phyloP scores from a whole-genome alignment of 495 filamentous ascomycete species.

The Trypethelium eluteriae region DNA sequence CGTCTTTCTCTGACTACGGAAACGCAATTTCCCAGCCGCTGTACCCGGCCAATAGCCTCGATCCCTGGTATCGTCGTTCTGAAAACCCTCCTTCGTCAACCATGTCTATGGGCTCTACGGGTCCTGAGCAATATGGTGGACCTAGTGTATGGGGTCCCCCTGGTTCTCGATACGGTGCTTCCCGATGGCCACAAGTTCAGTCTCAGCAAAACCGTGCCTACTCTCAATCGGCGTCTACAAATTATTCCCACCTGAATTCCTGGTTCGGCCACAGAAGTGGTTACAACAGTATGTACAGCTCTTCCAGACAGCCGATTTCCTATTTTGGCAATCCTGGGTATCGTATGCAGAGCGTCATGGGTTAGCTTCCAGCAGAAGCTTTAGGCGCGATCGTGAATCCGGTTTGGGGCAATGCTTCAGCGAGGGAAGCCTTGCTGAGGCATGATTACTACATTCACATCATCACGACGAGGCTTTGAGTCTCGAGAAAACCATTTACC shows the following conservation, averaged over 20 bases:
- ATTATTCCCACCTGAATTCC: slow-evolving; percentile 26
- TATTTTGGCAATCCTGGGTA: not conserved
- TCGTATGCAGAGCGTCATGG: slow-evolving; percentile 9
- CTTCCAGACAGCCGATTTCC: not conserved
- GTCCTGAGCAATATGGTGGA: slow-evolving; percentile 39
- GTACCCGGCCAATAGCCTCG: slow-evolving; percentile 31
- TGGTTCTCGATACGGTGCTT: slow-evolving; percentile 32
- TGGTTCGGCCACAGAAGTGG: slow-evolving; percentile 29
- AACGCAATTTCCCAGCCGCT: slow-evolving; percentile 40
- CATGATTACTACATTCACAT: too few relatives aligned
- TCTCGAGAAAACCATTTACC: too few relatives aligned
- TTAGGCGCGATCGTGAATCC: not conserved
- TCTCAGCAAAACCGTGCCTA: slow-evolving; percentile 21
- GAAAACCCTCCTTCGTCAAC: slow-evolving; percentile 45
- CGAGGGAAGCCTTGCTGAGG: too few relatives aligned
- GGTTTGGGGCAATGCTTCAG: too few relatives aligned
- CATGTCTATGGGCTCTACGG: slow-evolving; percentile 32
- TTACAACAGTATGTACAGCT: not conserved
- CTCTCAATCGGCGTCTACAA: slow-evolving; percentile 26
- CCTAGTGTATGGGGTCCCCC: slow-evolving; percentile 39
- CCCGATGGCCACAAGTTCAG: slow-evolving; percentile 27
- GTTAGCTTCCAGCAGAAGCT: not conserved
- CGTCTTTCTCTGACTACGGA: slow-evolving; percentile 26
- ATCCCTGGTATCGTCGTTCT: slow-evolving; percentile 49
- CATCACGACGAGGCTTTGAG: too few relatives aligned